Percentiles rank a stretch among this genome's conserved stretches.
phyloP scores from a whole-genome alignment of 495 filamentous ascomycete genomes.

The Hyaloscypha finlandica region DNA sequence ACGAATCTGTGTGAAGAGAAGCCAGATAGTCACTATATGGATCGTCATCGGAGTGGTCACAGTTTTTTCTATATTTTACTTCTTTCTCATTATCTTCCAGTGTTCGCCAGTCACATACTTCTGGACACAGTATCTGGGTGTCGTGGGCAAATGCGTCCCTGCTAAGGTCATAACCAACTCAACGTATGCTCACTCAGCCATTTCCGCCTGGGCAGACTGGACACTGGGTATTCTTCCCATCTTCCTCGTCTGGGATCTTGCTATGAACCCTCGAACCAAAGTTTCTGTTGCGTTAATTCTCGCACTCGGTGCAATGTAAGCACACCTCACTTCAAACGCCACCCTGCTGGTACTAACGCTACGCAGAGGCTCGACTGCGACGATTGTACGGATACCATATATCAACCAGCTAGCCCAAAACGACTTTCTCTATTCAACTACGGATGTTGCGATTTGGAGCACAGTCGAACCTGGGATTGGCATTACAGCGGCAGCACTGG shows the following conservation, averaged over 20 bases:
- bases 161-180: conserved; percentile 21
- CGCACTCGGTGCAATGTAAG: conserved; percentile 36
- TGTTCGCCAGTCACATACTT: conserved; percentile 42
- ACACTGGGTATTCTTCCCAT: conserved; percentile 37
- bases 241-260: conserved; percentile 35
- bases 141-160: conserved; percentile 28
- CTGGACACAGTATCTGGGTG: conserved; percentile 35
- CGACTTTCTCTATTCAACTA: conserved; percentile 41
- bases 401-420: conserved; percentile 32
- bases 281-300: conserved; percentile 37
- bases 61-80: conserved; percentile 36
- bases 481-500: conserved; percentile 41
- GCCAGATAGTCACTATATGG: conserved; percentile 41
- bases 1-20: conserved; percentile 37
- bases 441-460: conserved; percentile 42
- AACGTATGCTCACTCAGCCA: conserved; percentile 35
- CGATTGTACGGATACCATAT: conserved; percentile 45
- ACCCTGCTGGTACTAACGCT: background rate
- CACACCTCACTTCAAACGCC: background rate
- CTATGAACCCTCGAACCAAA: conserved; percentile 37
- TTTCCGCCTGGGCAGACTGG: conserved; percentile 39
- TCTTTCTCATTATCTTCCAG: conserved; percentile 46
- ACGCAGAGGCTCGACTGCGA: conserved; percentile 36
- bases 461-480: conserved; percentile 43
- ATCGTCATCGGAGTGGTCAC: conserved; percentile 30